Conservation (phyloP, 192 early-diverging fungal genomes). For the Entomortierella parvispora region DNA sequence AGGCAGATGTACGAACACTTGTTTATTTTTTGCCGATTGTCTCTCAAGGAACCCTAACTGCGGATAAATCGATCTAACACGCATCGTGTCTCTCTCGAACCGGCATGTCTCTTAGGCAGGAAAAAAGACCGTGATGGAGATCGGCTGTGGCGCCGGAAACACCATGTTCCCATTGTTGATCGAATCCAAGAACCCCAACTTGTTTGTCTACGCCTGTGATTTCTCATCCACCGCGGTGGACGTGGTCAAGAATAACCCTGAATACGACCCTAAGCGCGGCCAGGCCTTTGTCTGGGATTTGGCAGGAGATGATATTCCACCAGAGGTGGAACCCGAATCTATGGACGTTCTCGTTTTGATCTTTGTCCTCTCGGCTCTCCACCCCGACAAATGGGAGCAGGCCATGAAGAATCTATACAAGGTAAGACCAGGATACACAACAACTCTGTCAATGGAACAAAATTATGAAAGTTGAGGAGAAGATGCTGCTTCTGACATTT, state of each 20-base stretch:
- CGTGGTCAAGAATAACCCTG: constrained; percentile 83
- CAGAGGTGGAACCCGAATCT: constrained; percentile 77
- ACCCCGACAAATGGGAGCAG: constrained; percentile 84
- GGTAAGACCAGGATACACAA: constrained; percentile 41
- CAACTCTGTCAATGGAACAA: too few species aligned
- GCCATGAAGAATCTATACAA: constrained; percentile 85
- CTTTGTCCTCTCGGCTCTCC: constrained; percentile 95
- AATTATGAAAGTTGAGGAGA: neutral
- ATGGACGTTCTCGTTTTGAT: constrained; percentile 94
- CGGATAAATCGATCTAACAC: too few species aligned
- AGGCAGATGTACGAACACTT: constrained; percentile 9
- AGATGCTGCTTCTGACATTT: neutral
- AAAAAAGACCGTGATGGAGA: constrained; percentile 80
- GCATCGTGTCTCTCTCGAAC: too few species aligned
- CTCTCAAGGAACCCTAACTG: too few species aligned
- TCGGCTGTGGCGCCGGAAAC: constrained; percentile 98
- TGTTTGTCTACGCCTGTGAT: constrained; percentile 95
- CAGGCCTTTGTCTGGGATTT: constrained; percentile 97
- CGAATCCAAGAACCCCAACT: constrained; percentile 74
- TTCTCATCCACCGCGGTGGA: constrained; percentile 91
- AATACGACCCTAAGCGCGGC: constrained; percentile 77
- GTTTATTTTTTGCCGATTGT: neutral
- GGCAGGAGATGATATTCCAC: constrained; percentile 74
- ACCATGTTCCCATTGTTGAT: constrained; percentile 93
- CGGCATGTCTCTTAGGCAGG: constrained; percentile 53